Evolutionary conservation across 495 filamentous ascomycete genomes (phyloP), one percentile per base, ranked within the genome.

Genomic region (Trypethelium eluteriae): DNA sequence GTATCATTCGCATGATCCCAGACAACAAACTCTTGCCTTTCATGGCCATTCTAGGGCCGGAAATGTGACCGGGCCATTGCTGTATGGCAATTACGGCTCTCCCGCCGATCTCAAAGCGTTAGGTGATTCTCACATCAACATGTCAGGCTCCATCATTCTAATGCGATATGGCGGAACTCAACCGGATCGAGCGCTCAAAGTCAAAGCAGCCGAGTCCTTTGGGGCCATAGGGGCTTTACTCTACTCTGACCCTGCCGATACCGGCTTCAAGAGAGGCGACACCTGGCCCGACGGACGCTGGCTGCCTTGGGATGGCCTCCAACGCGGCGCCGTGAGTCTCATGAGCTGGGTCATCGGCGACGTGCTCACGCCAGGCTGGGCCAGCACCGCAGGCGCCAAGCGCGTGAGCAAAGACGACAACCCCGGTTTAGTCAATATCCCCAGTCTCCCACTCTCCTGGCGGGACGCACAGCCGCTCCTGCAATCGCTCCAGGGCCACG

Each of bases 31-130:
- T 0, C 79, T 80, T 36, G 85, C 84, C 14, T 99, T 96, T 69
- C 94, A 99, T 74, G 93, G 90, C 0, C 88, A 94, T 73, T 96
- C 92, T 12, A 89, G 87, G 71, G 84, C 90, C 7, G 94, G 93
- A 34, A 90, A 92, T 71, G 92, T 93, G 35, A 89, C 83, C n/a
- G 94, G 95, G 0, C 93, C 88, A n/a, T 75, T 99, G 63, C 84
- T 99, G 2, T 99, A 96, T 73, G 95, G 89, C 34, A 96, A 97
- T 73, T 95, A 92, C 70, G 94, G 95, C 14, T 88, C 89, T 63
- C 83, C 83, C 56, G 86, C 90, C 62, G 94, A 99, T 73, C 98
- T 93, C 73, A 78, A 88, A 72, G 74, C 74, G 62, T 78, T 99
- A 36, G 76, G 83, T 63, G 84, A 92, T 56, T 80, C 81, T 62